A percentile compares a stretch with the other conserved stretches of the same genome.
phyloP scores from a whole-genome alignment of 768 basidiomycete genomes.

The Mrakia hoshinonis region DNA sequence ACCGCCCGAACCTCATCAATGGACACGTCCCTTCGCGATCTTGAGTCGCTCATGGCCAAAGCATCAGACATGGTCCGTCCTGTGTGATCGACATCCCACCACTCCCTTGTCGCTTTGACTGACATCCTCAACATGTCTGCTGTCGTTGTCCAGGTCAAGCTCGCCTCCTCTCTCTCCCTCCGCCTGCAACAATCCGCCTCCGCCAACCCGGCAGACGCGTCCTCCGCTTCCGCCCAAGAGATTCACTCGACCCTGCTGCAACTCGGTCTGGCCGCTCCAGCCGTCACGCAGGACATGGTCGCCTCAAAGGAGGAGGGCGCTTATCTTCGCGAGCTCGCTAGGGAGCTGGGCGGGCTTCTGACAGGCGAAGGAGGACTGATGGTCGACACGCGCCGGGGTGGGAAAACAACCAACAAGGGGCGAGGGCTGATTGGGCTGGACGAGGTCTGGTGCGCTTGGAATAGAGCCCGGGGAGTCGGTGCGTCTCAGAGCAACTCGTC shows the following conservation, averaged over 20 bases:
- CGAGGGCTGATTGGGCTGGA: slow-evolving; percentile 78
- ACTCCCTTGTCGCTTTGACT: neutral
- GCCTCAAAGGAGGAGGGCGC: slow-evolving; percentile 56
- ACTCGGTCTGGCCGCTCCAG: slow-evolving; percentile 60
- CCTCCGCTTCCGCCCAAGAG: slow-evolving; percentile 14
- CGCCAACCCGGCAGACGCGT: neutral
- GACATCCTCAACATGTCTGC: neutral
- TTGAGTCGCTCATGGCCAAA: slow-evolving; percentile 82
- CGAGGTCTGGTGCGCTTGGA: slow-evolving; percentile 94
- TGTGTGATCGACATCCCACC: neutral
- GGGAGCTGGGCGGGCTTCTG: slow-evolving; percentile 69
- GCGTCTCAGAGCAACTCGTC: slow-evolving; percentile 36
- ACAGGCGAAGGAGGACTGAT: slow-evolving; percentile 42
- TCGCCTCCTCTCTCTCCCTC: slow-evolving; percentile 73
- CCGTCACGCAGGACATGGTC: slow-evolving; percentile 82
- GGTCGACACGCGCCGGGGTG: slow-evolving; percentile 8
- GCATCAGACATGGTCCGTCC: slow-evolving; percentile 70
- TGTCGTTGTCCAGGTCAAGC: slow-evolving; percentile 44
- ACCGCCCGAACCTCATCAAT: neutral
- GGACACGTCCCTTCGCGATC: slow-evolving; percentile 56
- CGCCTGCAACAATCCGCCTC: slow-evolving; percentile 9
- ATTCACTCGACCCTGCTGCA: slow-evolving; percentile 59
- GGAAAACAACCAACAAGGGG: slow-evolving; percentile 36
- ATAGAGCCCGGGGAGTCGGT: slow-evolving; percentile 85
- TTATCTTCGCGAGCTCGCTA: slow-evolving; percentile 72